These are phyloP conservation scores for Pycnococcus provasolii DNA, from an alignment of 139 green algal species.

Conservation along the genomic window DNA sequence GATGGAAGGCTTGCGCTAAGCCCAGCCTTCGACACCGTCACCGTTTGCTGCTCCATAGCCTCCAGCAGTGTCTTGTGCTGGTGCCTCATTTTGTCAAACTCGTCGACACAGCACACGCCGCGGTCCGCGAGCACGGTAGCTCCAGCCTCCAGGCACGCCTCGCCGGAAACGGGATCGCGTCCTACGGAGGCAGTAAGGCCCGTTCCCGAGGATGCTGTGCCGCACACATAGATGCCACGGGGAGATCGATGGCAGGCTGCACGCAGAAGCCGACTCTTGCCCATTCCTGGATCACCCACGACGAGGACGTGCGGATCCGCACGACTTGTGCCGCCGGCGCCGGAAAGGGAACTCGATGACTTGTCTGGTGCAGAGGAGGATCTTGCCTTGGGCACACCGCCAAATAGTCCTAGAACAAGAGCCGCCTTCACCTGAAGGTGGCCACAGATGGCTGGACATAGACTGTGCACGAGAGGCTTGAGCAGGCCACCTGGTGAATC, in stretches of 20 bases:
- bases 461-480: slow-evolving; percentile 57
- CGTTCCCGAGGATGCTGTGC: slow-evolving; percentile 52
- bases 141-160: slow-evolving; percentile 65
- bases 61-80: slow-evolving; percentile 60
- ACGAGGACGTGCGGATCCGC: slow-evolving; percentile 33
- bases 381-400: slow-evolving; percentile 60
- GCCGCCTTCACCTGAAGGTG: slow-evolving; percentile 81
- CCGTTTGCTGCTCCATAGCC: slow-evolving; percentile 84
- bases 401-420: slow-evolving; percentile 74
- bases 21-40: slow-evolving; percentile 82
- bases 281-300: slow-evolving; percentile 35
- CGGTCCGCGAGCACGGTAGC: slow-evolving; percentile 73
- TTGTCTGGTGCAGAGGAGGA: not conserved
- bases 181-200: slow-evolving; percentile 75
- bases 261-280: slow-evolving; percentile 49
- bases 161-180: slow-evolving; percentile 25
- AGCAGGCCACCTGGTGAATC: slow-evolving; percentile 40
- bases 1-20: slow-evolving; percentile 72
- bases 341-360: not conserved
- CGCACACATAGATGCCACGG: slow-evolving; percentile 84
- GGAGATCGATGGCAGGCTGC: slow-evolving; percentile 43
- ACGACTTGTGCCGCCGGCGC: slow-evolving; percentile 15
- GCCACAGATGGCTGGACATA: slow-evolving; percentile 82
- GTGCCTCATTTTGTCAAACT: slow-evolving; percentile 84
- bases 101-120: slow-evolving; percentile 81